A percentile compares a stretch with the other conserved stretches of the same genome.
These are phyloP conservation scores for Tricholoma sp. DNA, from an alignment of 768 basidiomycete species.

Conservation along the genomic window DNA sequence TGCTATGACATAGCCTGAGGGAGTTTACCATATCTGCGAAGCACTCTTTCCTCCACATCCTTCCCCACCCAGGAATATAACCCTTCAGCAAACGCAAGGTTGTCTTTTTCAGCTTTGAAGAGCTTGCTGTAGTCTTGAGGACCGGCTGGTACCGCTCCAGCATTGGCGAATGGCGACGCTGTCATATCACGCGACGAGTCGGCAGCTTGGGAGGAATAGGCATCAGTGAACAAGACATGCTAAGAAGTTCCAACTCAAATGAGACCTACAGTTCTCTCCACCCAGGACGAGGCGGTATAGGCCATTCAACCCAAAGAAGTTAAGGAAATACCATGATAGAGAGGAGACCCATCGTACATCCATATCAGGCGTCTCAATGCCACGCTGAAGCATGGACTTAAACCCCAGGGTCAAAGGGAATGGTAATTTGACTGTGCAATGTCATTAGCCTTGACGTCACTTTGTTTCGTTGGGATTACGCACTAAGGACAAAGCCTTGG, in stretches of 20 bases:
- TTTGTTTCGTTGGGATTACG: constrained; percentile 29
- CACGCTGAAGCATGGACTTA: constrained; percentile 96
- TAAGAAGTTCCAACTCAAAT: not conserved
- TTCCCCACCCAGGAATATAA: constrained; percentile 79
- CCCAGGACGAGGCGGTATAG: constrained; percentile 93
- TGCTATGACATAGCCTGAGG: constrained; percentile 26
- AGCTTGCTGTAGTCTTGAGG: constrained; percentile 86
- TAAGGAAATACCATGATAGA: constrained; percentile 98
- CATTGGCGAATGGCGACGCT: constrained; percentile 59
- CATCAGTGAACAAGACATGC: constrained; percentile 2
- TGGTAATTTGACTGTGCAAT: constrained; percentile 79
- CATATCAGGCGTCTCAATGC: constrained; percentile 93
- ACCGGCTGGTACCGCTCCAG: constrained; percentile 45
- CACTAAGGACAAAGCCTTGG: constrained; percentile 96
- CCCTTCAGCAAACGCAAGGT: constrained; percentile 87
- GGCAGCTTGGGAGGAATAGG: constrained; percentile 47
- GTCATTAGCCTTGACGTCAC: not conserved
- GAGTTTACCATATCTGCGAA: constrained; percentile 71
- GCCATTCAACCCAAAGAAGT: constrained; percentile 96
- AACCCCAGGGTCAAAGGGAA: constrained; percentile 96
- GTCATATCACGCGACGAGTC: constrained; percentile 75
- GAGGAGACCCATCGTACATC: constrained; percentile 99
- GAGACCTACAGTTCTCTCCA: constrained; percentile 71
- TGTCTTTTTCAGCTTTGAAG: constrained; percentile 88
- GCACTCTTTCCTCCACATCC: constrained; percentile 73